Conservation (phyloP, 1,139 yeast species). For the Yamadazyma siamensis region DNA sequence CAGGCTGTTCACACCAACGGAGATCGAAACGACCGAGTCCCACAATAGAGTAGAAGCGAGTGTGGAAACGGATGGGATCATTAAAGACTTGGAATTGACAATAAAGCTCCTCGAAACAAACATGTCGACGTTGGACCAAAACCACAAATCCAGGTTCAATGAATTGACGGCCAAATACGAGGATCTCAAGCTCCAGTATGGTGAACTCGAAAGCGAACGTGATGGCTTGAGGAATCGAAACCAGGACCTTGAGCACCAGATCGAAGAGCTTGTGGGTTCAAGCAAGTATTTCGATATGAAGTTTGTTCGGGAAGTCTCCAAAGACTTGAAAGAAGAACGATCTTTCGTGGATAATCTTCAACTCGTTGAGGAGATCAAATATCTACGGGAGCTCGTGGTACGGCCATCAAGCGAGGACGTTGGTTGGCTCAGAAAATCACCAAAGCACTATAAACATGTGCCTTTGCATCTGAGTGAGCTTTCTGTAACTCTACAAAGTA, state of each 20-base stretch:
- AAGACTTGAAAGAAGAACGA: slow-evolving; percentile 22
- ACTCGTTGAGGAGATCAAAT: slow-evolving; percentile 34
- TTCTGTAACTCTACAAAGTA: slow-evolving; percentile 14
- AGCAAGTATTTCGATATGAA: slow-evolving; percentile 10
- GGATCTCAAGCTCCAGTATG: slow-evolving; percentile 13
- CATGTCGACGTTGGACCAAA: slow-evolving; percentile 29
- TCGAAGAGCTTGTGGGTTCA: slow-evolving; percentile 11
- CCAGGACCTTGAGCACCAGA: slow-evolving; percentile 7
- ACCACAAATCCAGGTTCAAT: slow-evolving; percentile 16
- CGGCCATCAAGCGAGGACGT: slow-evolving; percentile 5
- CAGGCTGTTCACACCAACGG: not conserved
- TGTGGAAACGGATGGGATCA: slow-evolving; percentile 31
- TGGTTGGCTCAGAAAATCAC: slow-evolving; percentile 18
- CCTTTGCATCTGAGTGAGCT: not conserved
- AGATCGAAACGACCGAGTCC: not conserved
- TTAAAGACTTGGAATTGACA: slow-evolving; percentile 39
- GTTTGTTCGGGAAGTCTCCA: slow-evolving; percentile 17
- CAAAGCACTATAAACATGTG: not conserved
- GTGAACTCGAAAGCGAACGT: slow-evolving; percentile 4
- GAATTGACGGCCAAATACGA: slow-evolving; percentile 21
- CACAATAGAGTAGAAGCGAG: too few relatives aligned
- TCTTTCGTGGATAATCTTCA: slow-evolving; percentile 26
- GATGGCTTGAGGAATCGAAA: slow-evolving; percentile 7
- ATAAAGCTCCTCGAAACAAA: slow-evolving; percentile 40
- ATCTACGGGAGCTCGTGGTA: slow-evolving; percentile 24